Base-by-base conservation (phyloP, 169 alveolate genomes). In the Perkinsus olseni region DNA sequence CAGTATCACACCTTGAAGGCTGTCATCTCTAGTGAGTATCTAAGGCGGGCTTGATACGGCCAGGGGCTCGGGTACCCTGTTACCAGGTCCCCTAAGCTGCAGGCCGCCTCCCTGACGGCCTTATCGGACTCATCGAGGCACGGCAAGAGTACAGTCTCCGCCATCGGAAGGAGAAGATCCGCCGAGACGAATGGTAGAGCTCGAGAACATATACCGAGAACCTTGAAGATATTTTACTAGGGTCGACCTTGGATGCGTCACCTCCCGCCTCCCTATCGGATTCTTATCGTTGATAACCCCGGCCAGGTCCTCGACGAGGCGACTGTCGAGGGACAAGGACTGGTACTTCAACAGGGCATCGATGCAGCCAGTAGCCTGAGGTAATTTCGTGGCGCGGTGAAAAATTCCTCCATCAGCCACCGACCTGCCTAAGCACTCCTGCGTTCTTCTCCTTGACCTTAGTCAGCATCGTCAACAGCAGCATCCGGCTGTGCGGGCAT, bases 81-180 rank as follows among this genome's bases (percentile, higher is more conserved):
- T 4, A 62, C 82, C 0, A 62, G 82, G 34, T 62, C 82, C 34
- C 82, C 82, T 28, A 62, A 24, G 37, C 8, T 28, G 34, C 82
- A 62, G 28, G 82, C 82, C 31, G 82, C 82, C 31, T 62, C 82
- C 34, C 82, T 4, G 37, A 62, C 82, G 10, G 82, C 17, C 82
- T 62, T 62, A 24, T 62, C 82, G 28, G 82, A 62, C 34, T 62
- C 82, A 62, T 62, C 82, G 37, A 62, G 82, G 17, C 82, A 62
- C 82, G 82, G 82, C 82, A 62, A 62, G 82, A 62, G 82, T 28
- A 62, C 82, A 62, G 82, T 62, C 82, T 62, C 82, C 37, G 82
- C 82, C 82, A 62, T 62, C 31, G 82, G 82, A 1, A 62, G 82
- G 0, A 62, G 82, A 3, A 62, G 82, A 4, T 62, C 82, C 28